Percentiles rank a stretch among this genome's conserved stretches.
phyloP scores from a whole-genome alignment of 805 yeast species.

The Saturnispora kantuleensis region DNA sequence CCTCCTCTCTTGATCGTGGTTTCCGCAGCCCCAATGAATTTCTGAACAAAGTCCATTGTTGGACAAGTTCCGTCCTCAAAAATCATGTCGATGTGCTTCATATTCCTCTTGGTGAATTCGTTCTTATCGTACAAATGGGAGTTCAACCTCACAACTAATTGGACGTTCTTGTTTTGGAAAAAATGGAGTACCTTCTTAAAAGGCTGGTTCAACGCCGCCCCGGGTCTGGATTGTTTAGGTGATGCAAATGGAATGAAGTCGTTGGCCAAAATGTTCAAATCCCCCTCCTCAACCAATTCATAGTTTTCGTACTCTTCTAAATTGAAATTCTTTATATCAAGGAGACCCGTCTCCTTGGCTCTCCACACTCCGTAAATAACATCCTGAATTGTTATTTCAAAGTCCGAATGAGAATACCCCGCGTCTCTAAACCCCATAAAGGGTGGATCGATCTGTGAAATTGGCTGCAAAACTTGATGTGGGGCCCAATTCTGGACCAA shows the following conservation, averaged over 20 bases:
- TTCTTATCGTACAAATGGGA: slow-evolving; percentile 80
- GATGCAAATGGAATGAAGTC: slow-evolving; percentile 97
- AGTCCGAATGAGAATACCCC: slow-evolving; percentile 93
- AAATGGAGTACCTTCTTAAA: slow-evolving; percentile 73
- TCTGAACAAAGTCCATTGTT: slow-evolving; percentile 82
- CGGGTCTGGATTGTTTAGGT: slow-evolving; percentile 61
- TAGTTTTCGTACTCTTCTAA: slow-evolving; percentile 90
- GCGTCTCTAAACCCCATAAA: slow-evolving; percentile 95
- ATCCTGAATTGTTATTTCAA: slow-evolving; percentile 87
- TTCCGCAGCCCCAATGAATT: slow-evolving; percentile 92
- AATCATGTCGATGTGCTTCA: slow-evolving; percentile 88
- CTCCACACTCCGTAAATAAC: slow-evolving; percentile 95
- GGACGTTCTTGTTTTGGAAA: slow-evolving; percentile 64
- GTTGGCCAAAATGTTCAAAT: slow-evolving; percentile 82
- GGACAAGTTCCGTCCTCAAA: slow-evolving; percentile 99
- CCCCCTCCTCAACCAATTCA: slow-evolving; percentile 96
- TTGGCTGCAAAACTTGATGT: slow-evolving; percentile 91
- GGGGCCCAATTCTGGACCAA: slow-evolving; percentile 97
- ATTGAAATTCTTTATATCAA: slow-evolving; percentile 79
- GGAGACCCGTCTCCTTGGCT: slow-evolving; percentile 84
- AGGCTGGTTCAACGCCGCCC: slow-evolving; percentile 54
- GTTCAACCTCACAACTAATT: slow-evolving; percentile 83
- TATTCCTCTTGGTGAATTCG: slow-evolving; percentile 75
- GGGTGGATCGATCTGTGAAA: slow-evolving; percentile 86
- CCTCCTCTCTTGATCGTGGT: slow-evolving; percentile 79